phyloP scores from a whole-genome alignment of 495 filamentous ascomycete species.

The Cercophora newfieldiana region DNA sequence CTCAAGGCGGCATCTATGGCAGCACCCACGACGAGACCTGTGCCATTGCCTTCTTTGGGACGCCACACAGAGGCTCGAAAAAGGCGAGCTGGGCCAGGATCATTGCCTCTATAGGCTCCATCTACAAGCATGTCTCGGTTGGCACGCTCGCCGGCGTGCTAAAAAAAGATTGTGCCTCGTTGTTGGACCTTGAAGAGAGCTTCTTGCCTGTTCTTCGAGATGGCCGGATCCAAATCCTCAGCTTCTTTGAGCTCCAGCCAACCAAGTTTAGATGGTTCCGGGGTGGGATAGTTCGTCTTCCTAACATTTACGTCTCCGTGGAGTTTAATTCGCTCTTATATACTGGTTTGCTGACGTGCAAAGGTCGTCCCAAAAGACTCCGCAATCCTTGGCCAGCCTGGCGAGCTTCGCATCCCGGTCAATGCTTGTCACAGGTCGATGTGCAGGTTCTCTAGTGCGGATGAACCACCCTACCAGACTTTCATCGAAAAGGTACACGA shows the following conservation, averaged over 20 bases:
- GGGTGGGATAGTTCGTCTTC: neutral
- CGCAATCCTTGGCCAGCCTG: neutral
- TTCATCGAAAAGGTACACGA: neutral
- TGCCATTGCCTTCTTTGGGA: neutral
- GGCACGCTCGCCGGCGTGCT: neutral
- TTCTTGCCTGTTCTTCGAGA: neutral
- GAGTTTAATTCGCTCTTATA: neutral
- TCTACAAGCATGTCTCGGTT: neutral
- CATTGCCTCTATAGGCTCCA: neutral
- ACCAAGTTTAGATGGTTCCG: neutral
- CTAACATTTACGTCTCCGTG: neutral
- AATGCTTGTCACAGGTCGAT: neutral
- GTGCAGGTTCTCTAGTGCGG: neutral
- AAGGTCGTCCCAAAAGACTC: slow-evolving; percentile 5
- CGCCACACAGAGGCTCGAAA: neutral
- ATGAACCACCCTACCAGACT: neutral
- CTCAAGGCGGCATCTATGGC: neutral
- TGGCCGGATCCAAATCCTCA: neutral
- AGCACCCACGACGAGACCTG: neutral
- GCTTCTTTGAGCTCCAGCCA: neutral
- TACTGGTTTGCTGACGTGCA: neutral
- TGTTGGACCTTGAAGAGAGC: neutral
- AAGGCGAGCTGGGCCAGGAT: neutral
- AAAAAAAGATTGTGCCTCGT: neutral
- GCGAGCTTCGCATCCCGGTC: neutral